A percentile compares a stretch with the other conserved stretches of the same genome.
Evolutionary conservation across 192 early-diverging fungal species (phyloP).

Genomic region (Entomortierella parvispora): DNA sequence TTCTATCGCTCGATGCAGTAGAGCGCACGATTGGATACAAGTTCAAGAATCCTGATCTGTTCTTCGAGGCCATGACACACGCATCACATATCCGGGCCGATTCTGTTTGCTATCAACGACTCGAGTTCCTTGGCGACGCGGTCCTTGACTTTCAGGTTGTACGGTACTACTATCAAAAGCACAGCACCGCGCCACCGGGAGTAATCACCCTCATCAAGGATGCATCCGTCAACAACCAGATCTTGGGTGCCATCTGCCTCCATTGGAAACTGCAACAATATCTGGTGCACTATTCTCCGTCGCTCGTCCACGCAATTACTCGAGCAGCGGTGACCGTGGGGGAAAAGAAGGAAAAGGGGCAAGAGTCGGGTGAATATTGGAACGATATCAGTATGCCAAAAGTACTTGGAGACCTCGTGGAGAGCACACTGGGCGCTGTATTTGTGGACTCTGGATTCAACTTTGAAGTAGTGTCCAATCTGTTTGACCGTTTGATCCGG

Average conservation of each 20-base stretch:
- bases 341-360: slow-evolving; percentile 25
- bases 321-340: slow-evolving; percentile 65
- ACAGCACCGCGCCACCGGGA: slow-evolving; percentile 76
- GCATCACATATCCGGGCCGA: slow-evolving; percentile 67
- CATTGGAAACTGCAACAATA: slow-evolving; percentile 70
- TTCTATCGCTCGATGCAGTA: slow-evolving; percentile 12
- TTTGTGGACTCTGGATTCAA: slow-evolving; percentile 86
- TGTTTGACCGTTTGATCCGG: slow-evolving; percentile 52
- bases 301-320: slow-evolving; percentile 66
- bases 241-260: slow-evolving; percentile 78
- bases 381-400: slow-evolving; percentile 85
- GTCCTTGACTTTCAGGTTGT: slow-evolving; percentile 85
- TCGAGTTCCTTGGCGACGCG: slow-evolving; percentile 90
- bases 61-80: slow-evolving; percentile 89
- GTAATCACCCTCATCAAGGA: slow-evolving; percentile 86
- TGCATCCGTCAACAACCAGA: slow-evolving; percentile 86
- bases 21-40: slow-evolving; percentile 65
- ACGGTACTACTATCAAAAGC: slow-evolving; percentile 75
- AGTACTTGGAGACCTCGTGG: slow-evolving; percentile 87
- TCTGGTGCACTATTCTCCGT: slow-evolving; percentile 70
- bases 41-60: slow-evolving; percentile 73
- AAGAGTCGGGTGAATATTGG: slow-evolving; percentile 77
- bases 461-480: slow-evolving; percentile 53
- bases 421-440: slow-evolving; percentile 87
- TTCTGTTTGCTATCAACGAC: slow-evolving; percentile 82